Conservation (phyloP, 805 yeast species). For the Yarrowia sp. region DNA sequence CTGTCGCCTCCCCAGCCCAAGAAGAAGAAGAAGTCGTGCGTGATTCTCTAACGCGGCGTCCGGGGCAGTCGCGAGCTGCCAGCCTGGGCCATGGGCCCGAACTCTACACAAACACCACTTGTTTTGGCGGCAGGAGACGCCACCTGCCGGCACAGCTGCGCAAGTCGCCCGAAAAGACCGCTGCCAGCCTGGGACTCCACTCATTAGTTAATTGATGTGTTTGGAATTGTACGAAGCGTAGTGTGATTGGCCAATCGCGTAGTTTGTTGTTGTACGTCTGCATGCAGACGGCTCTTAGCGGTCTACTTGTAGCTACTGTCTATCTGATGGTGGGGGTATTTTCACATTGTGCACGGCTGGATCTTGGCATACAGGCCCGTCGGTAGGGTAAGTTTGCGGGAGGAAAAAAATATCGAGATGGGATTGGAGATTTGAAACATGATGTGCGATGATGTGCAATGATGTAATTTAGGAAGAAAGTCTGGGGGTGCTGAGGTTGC, state of each 20-base stretch:
- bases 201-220: slow-evolving; percentile 23
- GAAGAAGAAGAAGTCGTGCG: slow-evolving; percentile 51
- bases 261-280: too few relatives aligned
- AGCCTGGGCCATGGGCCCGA: not conserved
- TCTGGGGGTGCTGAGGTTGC: too few relatives aligned
- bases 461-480: not conserved
- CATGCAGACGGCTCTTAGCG: too few relatives aligned
- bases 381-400: not conserved
- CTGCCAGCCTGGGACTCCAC: slow-evolving; percentile 12
- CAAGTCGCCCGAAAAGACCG: not conserved
- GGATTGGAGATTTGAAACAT: not conserved
- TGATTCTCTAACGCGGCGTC: too few relatives aligned
- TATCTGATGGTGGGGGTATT: too few relatives aligned
- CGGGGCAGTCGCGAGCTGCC: too few relatives aligned
- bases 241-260: not conserved
- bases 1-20: slow-evolving; percentile 48
- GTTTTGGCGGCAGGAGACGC: slow-evolving; percentile 11
- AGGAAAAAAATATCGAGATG: not conserved
- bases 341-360: slow-evolving; percentile 6
- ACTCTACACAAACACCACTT: slow-evolving; percentile 7
- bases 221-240: not conserved
- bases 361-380: not conserved
- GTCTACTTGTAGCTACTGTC: too few relatives aligned
- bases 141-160: too few relatives aligned
- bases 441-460: not conserved